Conservation (phyloP, 1,139 yeast species). For the Kodamaea plutei region DNA sequence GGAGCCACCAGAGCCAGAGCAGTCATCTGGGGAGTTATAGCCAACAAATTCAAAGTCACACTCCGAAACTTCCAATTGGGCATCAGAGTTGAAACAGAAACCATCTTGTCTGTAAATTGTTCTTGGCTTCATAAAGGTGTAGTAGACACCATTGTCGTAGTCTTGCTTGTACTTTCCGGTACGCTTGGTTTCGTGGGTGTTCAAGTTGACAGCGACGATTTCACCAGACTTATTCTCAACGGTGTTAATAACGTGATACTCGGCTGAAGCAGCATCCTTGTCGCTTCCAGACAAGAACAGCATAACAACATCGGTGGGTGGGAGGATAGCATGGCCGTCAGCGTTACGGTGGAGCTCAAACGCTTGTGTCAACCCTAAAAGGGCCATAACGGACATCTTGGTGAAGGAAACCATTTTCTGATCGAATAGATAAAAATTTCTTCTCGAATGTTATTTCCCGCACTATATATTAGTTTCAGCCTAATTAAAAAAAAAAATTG, state of each 20-base stretch:
- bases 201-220: constrained; percentile 14
- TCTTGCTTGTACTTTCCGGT: constrained; percentile 13
- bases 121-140: constrained; percentile 8
- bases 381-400: constrained; percentile 10
- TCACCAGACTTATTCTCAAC: constrained; percentile 12
- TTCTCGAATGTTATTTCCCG: background rate
- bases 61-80: constrained; percentile 11
- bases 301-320: constrained; percentile 14
- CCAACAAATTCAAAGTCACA: constrained; percentile 13
- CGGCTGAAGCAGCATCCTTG: constrained; percentile 5
- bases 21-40: constrained; percentile 12
- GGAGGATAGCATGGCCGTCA: constrained; percentile 14
- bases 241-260: constrained; percentile 14
- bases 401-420: constrained; percentile 13
- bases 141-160: constrained; percentile 12
- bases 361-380: constrained; percentile 9
- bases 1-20: constrained; percentile 9
- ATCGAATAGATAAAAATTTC: constrained; percentile 5
- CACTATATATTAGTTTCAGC: too few species aligned
- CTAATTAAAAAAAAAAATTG: too few species aligned
- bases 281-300: constrained; percentile 8
- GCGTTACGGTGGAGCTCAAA: constrained; percentile 12
- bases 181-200: constrained; percentile 11
- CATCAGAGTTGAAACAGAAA: constrained; percentile 12
- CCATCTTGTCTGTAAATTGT: constrained; percentile 6